A percentile compares a stretch with the other conserved stretches of the same genome.
These are phyloP conservation scores for Hordeum vulgare DNA, from an alignment of 176 grass and related monocot species.

Conservation along the genomic window DNA sequence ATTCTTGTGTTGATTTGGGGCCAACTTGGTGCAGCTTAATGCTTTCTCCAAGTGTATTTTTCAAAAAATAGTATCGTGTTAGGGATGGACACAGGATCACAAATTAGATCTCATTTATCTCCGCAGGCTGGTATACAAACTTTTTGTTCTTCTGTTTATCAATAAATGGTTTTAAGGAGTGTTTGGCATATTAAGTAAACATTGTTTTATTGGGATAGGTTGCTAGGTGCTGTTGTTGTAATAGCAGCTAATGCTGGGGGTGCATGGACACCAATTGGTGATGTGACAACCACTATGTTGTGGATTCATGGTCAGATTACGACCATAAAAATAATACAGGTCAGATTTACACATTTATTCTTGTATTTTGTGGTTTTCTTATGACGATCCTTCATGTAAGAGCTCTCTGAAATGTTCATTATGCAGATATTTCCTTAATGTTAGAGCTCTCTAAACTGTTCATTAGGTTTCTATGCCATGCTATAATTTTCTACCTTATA, in stretches of 20 bases:
- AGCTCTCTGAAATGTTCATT: not conserved
- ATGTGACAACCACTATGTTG: conserved; percentile 97
- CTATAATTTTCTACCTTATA: not conserved
- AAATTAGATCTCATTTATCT: not conserved
- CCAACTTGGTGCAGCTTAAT: not conserved
- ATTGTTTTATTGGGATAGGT: conserved; percentile 53
- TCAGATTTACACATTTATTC: conserved; percentile 23
- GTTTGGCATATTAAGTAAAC: conserved; percentile 4
- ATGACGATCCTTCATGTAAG: not conserved
- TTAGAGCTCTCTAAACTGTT: not conserved
- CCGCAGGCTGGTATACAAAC: not conserved
- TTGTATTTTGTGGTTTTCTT: not conserved
- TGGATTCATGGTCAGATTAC: conserved; percentile 96
- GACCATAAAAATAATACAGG: conserved; percentile 77
- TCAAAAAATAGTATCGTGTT: not conserved
- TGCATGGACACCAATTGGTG: conserved; percentile 99
- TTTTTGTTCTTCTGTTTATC: not conserved
- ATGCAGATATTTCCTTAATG: not conserved
- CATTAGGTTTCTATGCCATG: not conserved
- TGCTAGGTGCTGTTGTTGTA: conserved; percentile 90
- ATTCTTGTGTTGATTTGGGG: not conserved
- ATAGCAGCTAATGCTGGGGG: conserved; percentile 96
- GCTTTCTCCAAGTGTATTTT: not conserved
- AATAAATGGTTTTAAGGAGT: conserved; percentile 1
- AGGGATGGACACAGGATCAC: not conserved